Base-by-base conservation (phyloP, 441 rosid genomes). In the Erodium chrysanthum region DNA sequence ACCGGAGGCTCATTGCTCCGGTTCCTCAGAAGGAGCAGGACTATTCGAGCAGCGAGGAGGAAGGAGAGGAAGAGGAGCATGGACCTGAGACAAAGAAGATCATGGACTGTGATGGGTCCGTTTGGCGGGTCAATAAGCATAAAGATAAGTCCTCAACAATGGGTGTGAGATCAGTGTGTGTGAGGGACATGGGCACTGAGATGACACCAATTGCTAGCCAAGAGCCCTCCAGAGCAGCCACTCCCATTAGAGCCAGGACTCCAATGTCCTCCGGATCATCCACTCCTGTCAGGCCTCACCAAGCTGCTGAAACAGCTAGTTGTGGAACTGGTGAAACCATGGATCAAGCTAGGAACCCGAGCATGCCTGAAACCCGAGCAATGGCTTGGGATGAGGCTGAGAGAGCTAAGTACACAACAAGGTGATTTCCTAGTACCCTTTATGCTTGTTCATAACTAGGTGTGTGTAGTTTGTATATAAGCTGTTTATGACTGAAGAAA, bases 111-210 rank as follows among this genome's bases (percentile, higher is more conserved):
- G 90, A 84, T 29, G 90, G 78, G 66, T 76, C 94, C 3, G 54
- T 77, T 48, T 87, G 95, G 96, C 76, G 85, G 70, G 74, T 85
- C 69, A 78, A 75, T 58, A 88, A 81, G 70, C 71, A 84, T 25
- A 74, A 56, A 37, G 76, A 83, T 74, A 80, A 76, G 56, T 44
- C 66, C 12, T 50, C 17, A 21, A 48, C 84, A 37, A 65, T 85
- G 22, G 79, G 64, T 62, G 78, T 84, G 72, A 74, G 93, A 80
- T 88, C 96, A 12, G 78, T 93, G 0, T 85, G 92, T 71, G 89
- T 93, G 66, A 84, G 96, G 68, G 97, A 93, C 60, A 93, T 89
- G 96, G 97, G 98, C 66, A 94, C 97, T 18, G 98, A 94, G 80
- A 94, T 94, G 98, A 91, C 97, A 66, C 97, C 94, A 0, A 83